phyloP scores from a whole-genome alignment of 2,329 filamentous ascomycete genomes.

The Amauroascus niger region DNA sequence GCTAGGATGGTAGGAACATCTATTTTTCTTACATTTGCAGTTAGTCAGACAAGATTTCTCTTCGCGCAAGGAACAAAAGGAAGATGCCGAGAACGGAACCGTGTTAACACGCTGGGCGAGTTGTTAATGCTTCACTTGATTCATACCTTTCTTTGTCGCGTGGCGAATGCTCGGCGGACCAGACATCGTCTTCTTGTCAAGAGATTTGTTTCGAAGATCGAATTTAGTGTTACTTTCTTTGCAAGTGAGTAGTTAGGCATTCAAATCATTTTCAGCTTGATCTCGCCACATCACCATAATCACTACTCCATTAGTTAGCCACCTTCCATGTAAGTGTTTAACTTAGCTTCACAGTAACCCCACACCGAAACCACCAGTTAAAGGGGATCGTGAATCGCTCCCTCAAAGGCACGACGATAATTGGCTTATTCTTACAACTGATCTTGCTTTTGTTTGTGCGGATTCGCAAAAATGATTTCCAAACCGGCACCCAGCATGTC shows the following conservation, averaged over 20 bases:
- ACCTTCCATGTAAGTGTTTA: too few relatives aligned
- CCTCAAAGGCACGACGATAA: too few relatives aligned
- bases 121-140: not conserved
- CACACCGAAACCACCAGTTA: too few relatives aligned
- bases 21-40: not conserved
- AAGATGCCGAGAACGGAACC: not conserved
- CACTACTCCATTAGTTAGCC: too few relatives aligned
- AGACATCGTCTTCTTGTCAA: not conserved
- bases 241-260: not conserved
- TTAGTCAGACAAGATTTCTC: not conserved
- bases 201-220: not conserved
- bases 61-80: not conserved
- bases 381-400: too few relatives aligned
- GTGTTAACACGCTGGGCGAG: not conserved
- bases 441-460: too few relatives aligned
- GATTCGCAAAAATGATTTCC: too few relatives aligned
- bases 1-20: constrained; percentile 6
- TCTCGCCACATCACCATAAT: too few relatives aligned
- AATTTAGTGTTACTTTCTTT: not conserved
- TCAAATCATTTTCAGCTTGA: too few relatives aligned
- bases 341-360: too few relatives aligned
- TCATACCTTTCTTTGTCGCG: constrained; percentile 1
- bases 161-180: constrained; percentile 1
- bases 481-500: too few relatives aligned
- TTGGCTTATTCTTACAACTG: too few relatives aligned